Conservation (phyloP, 345 rosid genomes). For the Geranium rotundifolium region DNA sequence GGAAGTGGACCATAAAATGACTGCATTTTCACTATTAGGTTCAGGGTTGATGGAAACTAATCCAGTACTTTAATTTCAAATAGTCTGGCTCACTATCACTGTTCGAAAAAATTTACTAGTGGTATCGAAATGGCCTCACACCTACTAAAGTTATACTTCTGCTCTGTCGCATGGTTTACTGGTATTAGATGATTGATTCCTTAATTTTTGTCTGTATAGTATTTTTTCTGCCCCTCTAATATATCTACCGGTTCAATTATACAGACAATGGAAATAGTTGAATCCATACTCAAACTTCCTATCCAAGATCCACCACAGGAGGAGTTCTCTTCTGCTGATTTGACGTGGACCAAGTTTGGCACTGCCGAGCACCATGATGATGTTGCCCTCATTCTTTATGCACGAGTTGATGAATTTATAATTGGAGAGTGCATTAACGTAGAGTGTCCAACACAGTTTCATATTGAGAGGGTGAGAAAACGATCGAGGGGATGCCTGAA, state of each 20-base stretch:
- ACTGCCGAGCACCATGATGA: conserved; percentile 67
- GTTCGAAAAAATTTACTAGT: too few species aligned
- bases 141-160: too few species aligned
- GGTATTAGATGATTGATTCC: too few species aligned
- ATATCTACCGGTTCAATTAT: background rate
- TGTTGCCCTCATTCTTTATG: conserved; percentile 66
- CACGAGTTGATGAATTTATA: conserved; percentile 58
- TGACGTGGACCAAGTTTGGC: conserved; percentile 73
- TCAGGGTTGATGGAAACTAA: too few species aligned
- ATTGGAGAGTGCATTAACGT: conserved; percentile 80
- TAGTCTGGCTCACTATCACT: too few species aligned
- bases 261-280: conserved; percentile 39
- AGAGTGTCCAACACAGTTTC: conserved; percentile 72
- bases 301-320: conserved; percentile 63
- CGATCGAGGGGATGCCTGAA: conserved; percentile 54
- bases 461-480: conserved; percentile 82
- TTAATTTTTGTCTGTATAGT: too few species aligned
- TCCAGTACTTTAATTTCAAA: too few species aligned
- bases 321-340: conserved; percentile 65
- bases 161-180: too few species aligned
- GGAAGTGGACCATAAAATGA: too few species aligned
- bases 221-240: too few species aligned
- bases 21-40: too few species aligned
- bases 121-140: too few species aligned
- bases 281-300: conserved; percentile 39